A percentile compares a stretch with the other conserved stretches of the same genome.
Conservation (phyloP, 2,329 filamentous ascomycete genomes). For the Sporothrix pseudoabietina region DNA sequence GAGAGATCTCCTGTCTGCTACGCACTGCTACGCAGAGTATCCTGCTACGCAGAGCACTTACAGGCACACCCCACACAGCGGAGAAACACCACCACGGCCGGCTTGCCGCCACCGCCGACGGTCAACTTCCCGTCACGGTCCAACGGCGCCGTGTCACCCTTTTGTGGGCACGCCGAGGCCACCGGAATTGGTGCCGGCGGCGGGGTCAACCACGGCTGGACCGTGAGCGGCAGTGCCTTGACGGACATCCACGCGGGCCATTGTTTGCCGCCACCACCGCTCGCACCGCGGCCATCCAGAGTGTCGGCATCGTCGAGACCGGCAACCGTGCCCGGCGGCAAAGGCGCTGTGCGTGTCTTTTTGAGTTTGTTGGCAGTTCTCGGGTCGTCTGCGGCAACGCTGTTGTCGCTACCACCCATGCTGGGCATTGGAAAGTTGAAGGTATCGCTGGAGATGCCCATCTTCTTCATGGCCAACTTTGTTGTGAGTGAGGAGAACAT, state of each 20-base stretch:
- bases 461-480: conserved; percentile 61
- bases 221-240: conserved; percentile 54
- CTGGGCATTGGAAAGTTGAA: conserved; percentile 48
- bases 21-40: background rate
- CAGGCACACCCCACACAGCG: conserved; percentile 60
- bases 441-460: conserved; percentile 55
- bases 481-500: conserved; percentile 61
- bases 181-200: conserved; percentile 54
- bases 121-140: conserved; percentile 51
- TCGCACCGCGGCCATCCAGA: conserved; percentile 35
- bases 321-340: conserved; percentile 36
- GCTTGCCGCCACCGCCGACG: conserved; percentile 49
- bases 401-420: conserved; percentile 40
- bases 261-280: conserved; percentile 33
- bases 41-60: conserved; percentile 41
- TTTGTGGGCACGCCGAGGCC: conserved; percentile 47
- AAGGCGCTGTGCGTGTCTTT: conserved; percentile 36
- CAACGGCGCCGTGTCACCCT: conserved; percentile 52
- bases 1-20: background rate
- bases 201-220: conserved; percentile 57
- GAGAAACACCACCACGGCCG: conserved; percentile 54
- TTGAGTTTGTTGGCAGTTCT: conserved; percentile 38
- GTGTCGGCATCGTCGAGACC: conserved; percentile 41
- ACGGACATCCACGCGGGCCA: conserved; percentile 55
- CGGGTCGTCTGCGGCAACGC: background rate